A percentile compares a stretch with the other conserved stretches of the same genome.
phyloP scores from a whole-genome alignment of 2,329 filamentous ascomycete genomes.

The Coniochaeta sp. region DNA sequence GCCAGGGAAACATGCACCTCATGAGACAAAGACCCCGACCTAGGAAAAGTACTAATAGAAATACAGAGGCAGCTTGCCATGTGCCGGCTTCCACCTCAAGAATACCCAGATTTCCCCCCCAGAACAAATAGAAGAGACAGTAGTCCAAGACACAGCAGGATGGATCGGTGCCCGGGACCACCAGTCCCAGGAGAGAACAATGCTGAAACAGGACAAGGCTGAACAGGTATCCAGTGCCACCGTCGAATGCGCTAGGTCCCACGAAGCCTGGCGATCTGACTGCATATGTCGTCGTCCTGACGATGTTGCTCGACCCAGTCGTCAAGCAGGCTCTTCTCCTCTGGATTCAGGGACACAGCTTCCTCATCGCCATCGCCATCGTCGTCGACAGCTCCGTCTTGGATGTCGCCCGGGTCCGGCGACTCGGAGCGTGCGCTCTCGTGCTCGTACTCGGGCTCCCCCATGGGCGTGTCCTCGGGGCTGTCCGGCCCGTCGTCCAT shows the following conservation, averaged over 20 bases:
- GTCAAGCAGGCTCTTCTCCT: neutral
- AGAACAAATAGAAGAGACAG: neutral
- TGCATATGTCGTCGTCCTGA: neutral
- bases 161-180: neutral
- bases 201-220: neutral
- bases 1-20: neutral
- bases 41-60: neutral
- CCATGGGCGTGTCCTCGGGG: slow-evolving; percentile 1
- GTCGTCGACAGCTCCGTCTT: neutral
- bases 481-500: neutral
- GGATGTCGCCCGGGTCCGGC: neutral
- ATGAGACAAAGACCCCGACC: neutral
- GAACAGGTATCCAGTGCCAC: neutral
- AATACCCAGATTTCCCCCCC: neutral
- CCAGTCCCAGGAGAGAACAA: neutral
- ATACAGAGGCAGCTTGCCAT: neutral
- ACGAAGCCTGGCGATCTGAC: neutral
- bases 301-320: neutral
- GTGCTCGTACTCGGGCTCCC: slow-evolving; percentile 1
- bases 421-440: neutral
- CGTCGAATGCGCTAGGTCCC: neutral
- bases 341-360: neutral
- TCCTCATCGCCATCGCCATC: neutral
- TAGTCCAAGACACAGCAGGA: neutral
- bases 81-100: neutral